phyloP scores from a whole-genome alignment of 352 stramenopile genomes.

The Aphanomyces stellatus region DNA sequence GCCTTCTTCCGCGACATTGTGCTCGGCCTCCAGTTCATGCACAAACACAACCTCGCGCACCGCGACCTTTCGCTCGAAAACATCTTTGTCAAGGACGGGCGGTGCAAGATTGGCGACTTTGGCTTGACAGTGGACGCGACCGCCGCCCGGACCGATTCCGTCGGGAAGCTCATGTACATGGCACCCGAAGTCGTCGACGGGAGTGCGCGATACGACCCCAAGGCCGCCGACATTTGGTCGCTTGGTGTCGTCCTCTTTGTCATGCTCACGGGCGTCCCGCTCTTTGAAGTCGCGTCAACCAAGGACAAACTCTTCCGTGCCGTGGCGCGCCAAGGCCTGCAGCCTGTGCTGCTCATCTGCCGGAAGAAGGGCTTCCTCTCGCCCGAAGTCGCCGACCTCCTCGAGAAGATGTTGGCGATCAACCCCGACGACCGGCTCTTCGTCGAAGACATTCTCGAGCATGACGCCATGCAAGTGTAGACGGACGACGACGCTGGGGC shows the following conservation, averaged over 20 bases:
- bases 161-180: conserved; percentile 24
- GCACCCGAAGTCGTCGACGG: conserved; percentile 22
- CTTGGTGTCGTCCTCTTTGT: conserved; percentile 92
- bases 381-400: neutral
- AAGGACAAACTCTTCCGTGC: conserved; percentile 85
- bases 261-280: conserved; percentile 87
- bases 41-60: conserved; percentile 26
- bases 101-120: conserved; percentile 32
- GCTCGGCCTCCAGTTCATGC: conserved; percentile 23
- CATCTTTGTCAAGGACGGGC: conserved; percentile 24
- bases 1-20: conserved; percentile 22
- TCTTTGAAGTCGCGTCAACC: conserved; percentile 81
- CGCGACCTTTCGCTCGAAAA: conserved; percentile 30
- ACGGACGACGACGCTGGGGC: too few relatives aligned
- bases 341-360: conserved; percentile 10
- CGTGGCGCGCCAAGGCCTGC: conserved; percentile 38
- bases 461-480: neutral
- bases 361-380: conserved; percentile 13
- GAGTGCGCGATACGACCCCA: conserved; percentile 86
- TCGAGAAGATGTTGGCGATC: conserved; percentile 9
- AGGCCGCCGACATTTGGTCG: conserved; percentile 89
- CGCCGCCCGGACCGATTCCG: neutral
- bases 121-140: conserved; percentile 22
- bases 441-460: conserved; percentile 1
- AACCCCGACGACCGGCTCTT: neutral